phyloP scores from a whole-genome alignment of 371 early-diverging fungal species.

The Neoconidiobolus thromboides region DNA sequence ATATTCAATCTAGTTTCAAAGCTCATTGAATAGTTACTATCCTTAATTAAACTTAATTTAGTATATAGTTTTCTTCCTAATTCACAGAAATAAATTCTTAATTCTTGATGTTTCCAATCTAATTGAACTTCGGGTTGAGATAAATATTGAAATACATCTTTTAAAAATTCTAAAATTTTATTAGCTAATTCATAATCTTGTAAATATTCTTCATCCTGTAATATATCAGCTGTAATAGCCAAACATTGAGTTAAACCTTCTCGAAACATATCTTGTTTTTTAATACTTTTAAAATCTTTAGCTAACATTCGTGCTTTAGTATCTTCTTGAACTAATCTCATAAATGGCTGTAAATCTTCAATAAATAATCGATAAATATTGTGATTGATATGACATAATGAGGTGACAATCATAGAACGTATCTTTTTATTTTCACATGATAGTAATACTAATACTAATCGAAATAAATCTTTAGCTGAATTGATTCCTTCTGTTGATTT shows the following conservation, averaged over 20 bases:
- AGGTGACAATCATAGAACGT: constrained; percentile 45
- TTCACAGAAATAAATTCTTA: constrained; percentile 71
- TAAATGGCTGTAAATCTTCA: constrained; percentile 39
- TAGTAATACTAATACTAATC: constrained; percentile 37
- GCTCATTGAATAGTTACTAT: constrained; percentile 28
- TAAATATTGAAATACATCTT: constrained; percentile 50
- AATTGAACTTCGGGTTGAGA: constrained; percentile 44
- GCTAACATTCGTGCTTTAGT: background rate
- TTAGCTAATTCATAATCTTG: constrained; percentile 39
- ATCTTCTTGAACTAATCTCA: constrained; percentile 47
- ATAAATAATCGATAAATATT: constrained; percentile 43
- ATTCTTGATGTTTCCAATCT: constrained; percentile 75
- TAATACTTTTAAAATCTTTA: constrained; percentile 6
- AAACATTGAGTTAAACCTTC: background rate
- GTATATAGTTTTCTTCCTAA: constrained; percentile 62
- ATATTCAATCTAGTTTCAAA: constrained; percentile 56
- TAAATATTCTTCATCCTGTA: constrained; percentile 28
- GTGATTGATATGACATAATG: constrained; percentile 47
- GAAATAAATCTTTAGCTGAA: constrained; percentile 35
- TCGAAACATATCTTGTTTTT: constrained; percentile 15
- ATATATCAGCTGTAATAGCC: constrained; percentile 39
- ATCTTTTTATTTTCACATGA: constrained; percentile 49
- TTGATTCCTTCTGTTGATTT: constrained; percentile 24
- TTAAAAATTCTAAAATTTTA: constrained; percentile 42
- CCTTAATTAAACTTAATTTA: constrained; percentile 1